phyloP scores from a whole-genome alignment of 179 eudicot genomes.

The Patellifolia procumbens region DNA sequence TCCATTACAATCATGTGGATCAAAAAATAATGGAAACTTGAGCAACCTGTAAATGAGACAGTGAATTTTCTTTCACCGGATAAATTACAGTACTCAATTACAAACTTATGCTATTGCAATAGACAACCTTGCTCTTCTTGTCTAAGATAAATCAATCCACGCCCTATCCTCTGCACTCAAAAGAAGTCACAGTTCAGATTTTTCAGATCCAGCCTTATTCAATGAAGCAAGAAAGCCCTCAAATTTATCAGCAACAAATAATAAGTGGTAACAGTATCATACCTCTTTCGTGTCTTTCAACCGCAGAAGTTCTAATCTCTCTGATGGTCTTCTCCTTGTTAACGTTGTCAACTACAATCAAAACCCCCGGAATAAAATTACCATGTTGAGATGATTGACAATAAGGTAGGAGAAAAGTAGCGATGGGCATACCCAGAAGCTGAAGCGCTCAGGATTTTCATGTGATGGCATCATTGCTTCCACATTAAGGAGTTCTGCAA shows the following conservation, averaged over 20 bases:
- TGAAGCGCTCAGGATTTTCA: slow-evolving; percentile 83
- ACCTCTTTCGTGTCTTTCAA: slow-evolving; percentile 90
- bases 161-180: slow-evolving; percentile 62
- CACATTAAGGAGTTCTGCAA: slow-evolving; percentile 64
- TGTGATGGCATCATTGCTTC: slow-evolving; percentile 88
- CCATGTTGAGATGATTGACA: not conserved
- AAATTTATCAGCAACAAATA: not conserved
- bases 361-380: slow-evolving; percentile 11
- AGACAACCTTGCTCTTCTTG: slow-evolving; percentile 74
- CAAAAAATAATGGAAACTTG: slow-evolving; percentile 39
- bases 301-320: slow-evolving; percentile 78
- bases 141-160: slow-evolving; percentile 65
- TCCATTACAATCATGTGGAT: slow-evolving; percentile 32
- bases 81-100: slow-evolving; percentile 23
- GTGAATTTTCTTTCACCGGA: slow-evolving; percentile 13
- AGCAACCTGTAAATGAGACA: slow-evolving; percentile 22
- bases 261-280: slow-evolving; percentile 10
- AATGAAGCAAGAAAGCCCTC: not conserved
- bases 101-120: slow-evolving; percentile 39
- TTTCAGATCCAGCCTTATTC: not conserved
- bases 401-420: slow-evolving; percentile 1
- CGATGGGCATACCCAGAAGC: slow-evolving; percentile 81
- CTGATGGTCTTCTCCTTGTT: slow-evolving; percentile 72
- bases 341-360: slow-evolving; percentile 64
- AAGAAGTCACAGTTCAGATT: not conserved